These are phyloP conservation scores for Fusarium proliferatum DNA, from an alignment of 2,329 filamentous ascomycete genomes.

Conservation along the genomic window DNA sequence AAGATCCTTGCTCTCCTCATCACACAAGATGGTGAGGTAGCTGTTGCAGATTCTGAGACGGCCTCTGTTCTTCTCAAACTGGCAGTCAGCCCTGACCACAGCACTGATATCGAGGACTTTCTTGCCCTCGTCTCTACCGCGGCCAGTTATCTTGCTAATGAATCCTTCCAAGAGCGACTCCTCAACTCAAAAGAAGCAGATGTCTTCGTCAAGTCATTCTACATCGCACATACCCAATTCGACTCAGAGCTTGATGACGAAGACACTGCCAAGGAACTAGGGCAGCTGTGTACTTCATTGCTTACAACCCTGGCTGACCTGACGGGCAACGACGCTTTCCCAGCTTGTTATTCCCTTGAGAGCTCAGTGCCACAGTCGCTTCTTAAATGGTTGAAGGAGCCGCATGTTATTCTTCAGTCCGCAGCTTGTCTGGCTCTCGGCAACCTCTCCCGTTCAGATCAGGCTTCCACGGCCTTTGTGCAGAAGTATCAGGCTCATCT, in stretches of 20 bases:
- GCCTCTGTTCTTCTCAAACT: constrained; percentile 62
- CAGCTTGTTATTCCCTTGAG: constrained; percentile 54
- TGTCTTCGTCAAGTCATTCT: constrained; percentile 61
- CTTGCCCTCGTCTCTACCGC: constrained; percentile 62
- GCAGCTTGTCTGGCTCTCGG: constrained; percentile 71
- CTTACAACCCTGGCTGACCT: constrained; percentile 63
- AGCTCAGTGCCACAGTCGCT: constrained; percentile 56
- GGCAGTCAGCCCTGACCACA: constrained; percentile 54
- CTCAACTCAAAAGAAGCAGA: constrained; percentile 54
- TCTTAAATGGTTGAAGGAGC: constrained; percentile 58
- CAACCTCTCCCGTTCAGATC: constrained; percentile 70
- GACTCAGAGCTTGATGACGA: constrained; percentile 58
- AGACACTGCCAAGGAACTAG: constrained; percentile 57
- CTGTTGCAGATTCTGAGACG: constrained; percentile 57
- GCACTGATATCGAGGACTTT: constrained; percentile 66
- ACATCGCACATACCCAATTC: constrained; percentile 59
- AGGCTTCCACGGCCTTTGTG: constrained; percentile 63
- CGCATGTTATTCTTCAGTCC: constrained; percentile 60
- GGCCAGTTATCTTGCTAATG: constrained; percentile 65
- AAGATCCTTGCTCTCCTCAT: constrained; percentile 67
- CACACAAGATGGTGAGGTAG: constrained; percentile 62
- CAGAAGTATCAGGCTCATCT: constrained; percentile 53
- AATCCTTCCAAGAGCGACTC: constrained; percentile 62
- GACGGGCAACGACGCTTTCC: constrained; percentile 62
- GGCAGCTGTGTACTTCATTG: constrained; percentile 61